phyloP scores from a whole-genome alignment of 257 asterid genomes.

The Capsicum rhomboideum region DNA sequence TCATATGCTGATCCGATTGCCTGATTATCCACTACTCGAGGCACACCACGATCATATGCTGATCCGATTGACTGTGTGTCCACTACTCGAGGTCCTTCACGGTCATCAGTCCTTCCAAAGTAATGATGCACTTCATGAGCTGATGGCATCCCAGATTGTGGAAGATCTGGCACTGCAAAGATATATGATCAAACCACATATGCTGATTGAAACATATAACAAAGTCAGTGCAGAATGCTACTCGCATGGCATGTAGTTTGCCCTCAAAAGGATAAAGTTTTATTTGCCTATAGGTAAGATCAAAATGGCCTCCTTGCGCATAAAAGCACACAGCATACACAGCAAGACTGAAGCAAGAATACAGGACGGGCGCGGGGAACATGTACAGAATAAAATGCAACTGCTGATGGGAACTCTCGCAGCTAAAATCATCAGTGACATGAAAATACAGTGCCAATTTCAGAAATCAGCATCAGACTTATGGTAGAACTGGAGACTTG shows the following conservation, averaged over 20 bases:
- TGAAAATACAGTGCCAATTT: not conserved
- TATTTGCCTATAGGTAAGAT: not conserved
- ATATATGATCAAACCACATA: not conserved
- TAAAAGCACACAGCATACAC: not conserved
- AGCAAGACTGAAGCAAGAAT: not conserved
- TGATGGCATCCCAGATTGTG: constrained; percentile 14
- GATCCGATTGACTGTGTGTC: constrained; percentile 22
- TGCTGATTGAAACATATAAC: not conserved
- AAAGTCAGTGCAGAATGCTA: not conserved
- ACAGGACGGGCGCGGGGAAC: not conserved
- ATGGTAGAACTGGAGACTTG: not conserved
- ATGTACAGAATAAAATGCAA: not conserved
- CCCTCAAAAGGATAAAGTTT: not conserved
- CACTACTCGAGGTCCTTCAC: constrained; percentile 22
- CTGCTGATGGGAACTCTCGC: not conserved
- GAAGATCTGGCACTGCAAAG: constrained; percentile 12
- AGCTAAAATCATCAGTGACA: not conserved
- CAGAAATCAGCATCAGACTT: not conserved
- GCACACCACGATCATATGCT: constrained; percentile 19
- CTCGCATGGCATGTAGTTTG: not conserved
- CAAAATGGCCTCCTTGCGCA: not conserved
- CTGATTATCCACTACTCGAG: constrained; percentile 28
- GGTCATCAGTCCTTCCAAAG: constrained; percentile 22
- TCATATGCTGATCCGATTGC: constrained; percentile 47
- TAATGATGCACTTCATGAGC: constrained; percentile 25